Evolutionary conservation across 2,329 filamentous ascomycete genomes (phyloP), one percentile per base, ranked within the genome.

Genomic region (Neonectria sp.): DNA sequence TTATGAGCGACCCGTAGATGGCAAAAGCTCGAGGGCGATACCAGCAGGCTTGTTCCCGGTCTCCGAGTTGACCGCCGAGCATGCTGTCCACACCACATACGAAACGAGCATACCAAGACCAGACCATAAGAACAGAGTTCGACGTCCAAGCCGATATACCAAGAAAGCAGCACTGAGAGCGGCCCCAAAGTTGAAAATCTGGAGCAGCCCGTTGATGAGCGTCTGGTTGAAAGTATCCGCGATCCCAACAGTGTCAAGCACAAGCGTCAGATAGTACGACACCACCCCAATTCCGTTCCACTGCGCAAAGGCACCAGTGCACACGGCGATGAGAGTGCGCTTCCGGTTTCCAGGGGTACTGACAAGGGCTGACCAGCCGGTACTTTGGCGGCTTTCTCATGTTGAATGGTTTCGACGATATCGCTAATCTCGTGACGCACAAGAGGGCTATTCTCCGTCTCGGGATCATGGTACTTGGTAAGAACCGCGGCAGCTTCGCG

Each of bases 401-500:
- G 63, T 43, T 76, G 61, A 25, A 76, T 64, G 72, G 80, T 76
- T 78, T 83, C 4, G 74, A 79, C 31, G 72, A 84, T 84, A 59
- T 84, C 82, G 24, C 77, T 78, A 68, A 81, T 77, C 70, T 83
- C 79, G 6, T 81, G 73, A 2, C 70, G 70, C 0, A 85, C 81
- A 2, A 85, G 76, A 2, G 81, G 80, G 29, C 82, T 80, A 13
- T 75, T 68, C 0, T 73, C 68, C 37, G 84, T 80, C 8, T 80
- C 80, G 45, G 83, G 81, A 5, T 82, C 78, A 52, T 84, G 83
- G 49, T 82, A 82, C 21, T 77, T 79, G 6, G 73, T 79, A 4
- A 90, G 81, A 2, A 88, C 83, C 0, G 77, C 68, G 3, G 82
- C 76, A 4, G 88, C 88, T 65, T 89, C 84, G 2, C 86, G 82